Evolutionary conservation across 2,329 filamentous ascomycete species (phyloP).

Genomic region (Aureobasidium vineae): DNA sequence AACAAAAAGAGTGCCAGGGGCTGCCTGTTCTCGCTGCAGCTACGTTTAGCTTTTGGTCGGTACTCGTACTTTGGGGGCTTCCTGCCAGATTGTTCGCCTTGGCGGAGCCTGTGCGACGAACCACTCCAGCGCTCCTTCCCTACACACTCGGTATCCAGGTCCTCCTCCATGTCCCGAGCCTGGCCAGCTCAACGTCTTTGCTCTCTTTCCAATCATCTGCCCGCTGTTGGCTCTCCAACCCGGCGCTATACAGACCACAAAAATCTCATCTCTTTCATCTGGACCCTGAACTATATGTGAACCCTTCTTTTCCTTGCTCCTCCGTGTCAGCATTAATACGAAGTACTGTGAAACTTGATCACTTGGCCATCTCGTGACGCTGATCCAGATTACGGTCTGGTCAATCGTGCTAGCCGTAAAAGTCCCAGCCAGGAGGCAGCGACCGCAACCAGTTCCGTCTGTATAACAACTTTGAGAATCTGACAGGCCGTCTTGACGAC

Average conservation of each 20-base stretch:
- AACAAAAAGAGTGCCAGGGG: constrained; percentile 14
- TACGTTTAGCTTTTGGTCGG: constrained; percentile 22
- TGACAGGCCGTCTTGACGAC: background rate
- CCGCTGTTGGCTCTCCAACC: background rate
- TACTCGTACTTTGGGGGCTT: constrained; percentile 2
- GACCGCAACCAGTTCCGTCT: background rate
- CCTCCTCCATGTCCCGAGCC: background rate
- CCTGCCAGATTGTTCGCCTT: constrained; percentile 21
- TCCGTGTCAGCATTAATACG: background rate
- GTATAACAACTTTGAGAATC: background rate
- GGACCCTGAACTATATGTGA: constrained; percentile 12
- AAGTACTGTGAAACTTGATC: background rate
- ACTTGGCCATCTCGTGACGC: background rate
- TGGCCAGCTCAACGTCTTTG: background rate
- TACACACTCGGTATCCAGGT: background rate
- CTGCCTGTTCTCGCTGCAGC: constrained; percentile 19
- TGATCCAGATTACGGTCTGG: background rate
- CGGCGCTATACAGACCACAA: background rate
- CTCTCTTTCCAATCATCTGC: background rate
- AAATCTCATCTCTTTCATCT: background rate
- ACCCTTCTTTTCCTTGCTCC: background rate
- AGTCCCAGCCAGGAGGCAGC: background rate
- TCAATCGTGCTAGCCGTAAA: too few relatives aligned
- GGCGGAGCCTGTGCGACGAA: constrained; percentile 10
- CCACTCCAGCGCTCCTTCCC: background rate